A percentile compares a stretch with the other conserved stretches of the same genome.
Conservation (phyloP, 31 red algal genomes). For the Odonthalia washingtoniensis region DNA sequence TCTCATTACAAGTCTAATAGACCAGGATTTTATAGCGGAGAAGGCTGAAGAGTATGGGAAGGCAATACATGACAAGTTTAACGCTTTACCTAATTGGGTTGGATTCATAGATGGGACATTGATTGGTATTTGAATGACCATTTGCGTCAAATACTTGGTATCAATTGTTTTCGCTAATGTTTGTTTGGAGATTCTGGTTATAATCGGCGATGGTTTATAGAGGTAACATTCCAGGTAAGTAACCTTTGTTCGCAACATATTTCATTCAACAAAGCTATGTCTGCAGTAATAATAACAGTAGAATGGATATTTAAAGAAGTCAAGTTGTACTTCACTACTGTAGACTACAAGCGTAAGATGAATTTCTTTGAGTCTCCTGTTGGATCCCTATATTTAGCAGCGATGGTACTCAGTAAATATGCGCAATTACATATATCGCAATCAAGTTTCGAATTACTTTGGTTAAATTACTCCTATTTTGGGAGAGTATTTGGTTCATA, state of each 20-base stretch:
- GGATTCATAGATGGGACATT: conserved; percentile 28
- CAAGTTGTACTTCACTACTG: not conserved
- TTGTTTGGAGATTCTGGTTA: conserved; percentile 42
- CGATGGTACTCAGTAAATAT: conserved; percentile 11
- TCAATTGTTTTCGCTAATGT: conserved; percentile 34
- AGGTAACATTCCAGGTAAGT: conserved; percentile 14
- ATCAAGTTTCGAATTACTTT: not conserved
- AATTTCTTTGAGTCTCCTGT: conserved; percentile 16
- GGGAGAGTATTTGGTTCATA: conserved; percentile 11
- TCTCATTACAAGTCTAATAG: too few species aligned
- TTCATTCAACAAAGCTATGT: conserved; percentile 35
- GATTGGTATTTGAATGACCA: conserved; percentile 17
- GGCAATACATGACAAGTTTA: too few species aligned
- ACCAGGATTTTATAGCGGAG: too few species aligned
- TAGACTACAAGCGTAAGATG: conserved; percentile 33
- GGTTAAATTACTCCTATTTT: not conserved
- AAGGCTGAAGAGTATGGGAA: too few species aligned
- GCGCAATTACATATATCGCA: conserved; percentile 8
- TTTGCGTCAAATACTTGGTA: not conserved
- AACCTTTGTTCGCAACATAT: not conserved
- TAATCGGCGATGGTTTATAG: not conserved
- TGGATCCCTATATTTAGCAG: not conserved
- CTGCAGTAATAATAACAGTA: not conserved
- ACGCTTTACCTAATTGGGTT: not conserved
- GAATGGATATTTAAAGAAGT: conserved; percentile 45